These are phyloP conservation scores for Leccinum longicurvipes DNA, from an alignment of 768 basidiomycete genomes.

Conservation along the genomic window DNA sequence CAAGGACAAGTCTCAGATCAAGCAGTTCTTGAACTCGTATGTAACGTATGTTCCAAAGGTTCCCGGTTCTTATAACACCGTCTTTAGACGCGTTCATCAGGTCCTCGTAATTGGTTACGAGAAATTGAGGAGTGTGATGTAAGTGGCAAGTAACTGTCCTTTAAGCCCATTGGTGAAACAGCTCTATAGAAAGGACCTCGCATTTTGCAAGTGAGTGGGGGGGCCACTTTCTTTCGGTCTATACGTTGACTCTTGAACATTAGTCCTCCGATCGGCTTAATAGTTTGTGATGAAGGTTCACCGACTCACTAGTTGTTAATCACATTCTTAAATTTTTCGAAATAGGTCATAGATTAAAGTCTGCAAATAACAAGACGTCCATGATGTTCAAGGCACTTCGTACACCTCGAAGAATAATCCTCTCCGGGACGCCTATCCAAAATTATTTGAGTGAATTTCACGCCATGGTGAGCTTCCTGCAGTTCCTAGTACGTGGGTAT, in stretches of 20 bases:
- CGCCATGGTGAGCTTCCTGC: conserved; percentile 70
- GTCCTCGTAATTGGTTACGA: conserved; percentile 96
- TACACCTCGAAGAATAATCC: conserved; percentile 76
- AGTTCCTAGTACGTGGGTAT: background rate
- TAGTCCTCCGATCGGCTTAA: conserved; percentile 88
- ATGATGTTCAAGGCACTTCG: conserved; percentile 77
- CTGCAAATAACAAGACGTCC: conserved; percentile 86
- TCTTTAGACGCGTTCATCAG: conserved; percentile 63
- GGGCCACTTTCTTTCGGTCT: background rate
- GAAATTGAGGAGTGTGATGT: conserved; percentile 80
- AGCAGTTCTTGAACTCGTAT: conserved; percentile 73
- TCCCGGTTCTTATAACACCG: background rate
- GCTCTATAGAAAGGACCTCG: conserved; percentile 47
- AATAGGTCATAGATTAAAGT: conserved; percentile 87
- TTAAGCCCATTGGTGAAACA: background rate
- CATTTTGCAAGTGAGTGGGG: conserved; percentile 57
- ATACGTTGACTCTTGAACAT: conserved; percentile 1
- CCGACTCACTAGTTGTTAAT: background rate
- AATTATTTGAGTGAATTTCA: conserved; percentile 96
- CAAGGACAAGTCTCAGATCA: conserved; percentile 52
- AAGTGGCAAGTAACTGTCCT: conserved; percentile 24
- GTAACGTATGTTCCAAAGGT: conserved; percentile 21
- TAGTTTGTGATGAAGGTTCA: conserved; percentile 92
- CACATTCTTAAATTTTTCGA: background rate
- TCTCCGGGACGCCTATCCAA: conserved; percentile 96